Percentiles rank a stretch among this genome's conserved stretches.
Conservation (phyloP, 148 eudicot species). For the Rhododendron henanense region DNA sequence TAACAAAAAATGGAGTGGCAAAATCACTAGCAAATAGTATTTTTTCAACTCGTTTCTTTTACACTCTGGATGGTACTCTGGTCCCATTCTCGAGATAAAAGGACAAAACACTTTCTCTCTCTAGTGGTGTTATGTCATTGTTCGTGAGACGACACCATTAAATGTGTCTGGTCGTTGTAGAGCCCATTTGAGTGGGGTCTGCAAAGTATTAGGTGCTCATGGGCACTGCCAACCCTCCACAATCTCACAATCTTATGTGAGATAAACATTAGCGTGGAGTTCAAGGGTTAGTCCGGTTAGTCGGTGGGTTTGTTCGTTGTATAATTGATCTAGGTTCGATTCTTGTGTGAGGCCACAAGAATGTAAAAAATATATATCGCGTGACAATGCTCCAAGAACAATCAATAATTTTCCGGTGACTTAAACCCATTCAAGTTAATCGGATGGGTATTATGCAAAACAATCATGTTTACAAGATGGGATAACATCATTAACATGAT, state of each 20-base stretch:
- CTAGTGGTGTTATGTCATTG: neutral
- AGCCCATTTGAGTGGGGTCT: neutral
- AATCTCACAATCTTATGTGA: no score
- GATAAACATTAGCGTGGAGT: no score
- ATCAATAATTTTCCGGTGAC: neutral
- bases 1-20: no score
- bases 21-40: no score
- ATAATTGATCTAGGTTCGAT: no score
- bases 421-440: neutral
- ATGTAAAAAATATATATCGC: no score
- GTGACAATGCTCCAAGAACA: neutral
- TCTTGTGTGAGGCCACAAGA: no score
- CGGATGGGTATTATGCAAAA: neutral
- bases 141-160: neutral
- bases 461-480: neutral
- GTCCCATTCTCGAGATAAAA: neutral
- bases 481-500: neutral
- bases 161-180: neutral
- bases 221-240: no score
- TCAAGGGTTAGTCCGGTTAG: no score
- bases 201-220: no score
- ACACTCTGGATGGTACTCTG: neutral
- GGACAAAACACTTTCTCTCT: neutral
- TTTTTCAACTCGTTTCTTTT: neutral
- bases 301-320: accelerated